phyloP scores from a whole-genome alignment of 345 rosid genomes.

The Brassica carinata region DNA sequence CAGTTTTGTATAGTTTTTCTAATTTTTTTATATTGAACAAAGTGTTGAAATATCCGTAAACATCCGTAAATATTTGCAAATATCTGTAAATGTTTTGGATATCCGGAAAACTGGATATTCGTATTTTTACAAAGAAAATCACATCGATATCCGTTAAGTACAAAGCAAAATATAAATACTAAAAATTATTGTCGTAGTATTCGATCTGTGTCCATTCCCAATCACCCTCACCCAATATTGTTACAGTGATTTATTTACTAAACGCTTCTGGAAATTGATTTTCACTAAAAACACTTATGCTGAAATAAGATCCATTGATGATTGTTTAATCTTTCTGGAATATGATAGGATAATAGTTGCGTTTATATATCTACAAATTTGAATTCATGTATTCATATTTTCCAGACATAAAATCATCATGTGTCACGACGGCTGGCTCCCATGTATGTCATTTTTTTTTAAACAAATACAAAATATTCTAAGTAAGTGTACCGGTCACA shows the following conservation, averaged over 20 bases:
- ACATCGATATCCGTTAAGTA: no score
- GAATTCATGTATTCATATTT: background rate
- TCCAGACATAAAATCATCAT: background rate
- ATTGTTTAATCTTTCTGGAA: background rate
- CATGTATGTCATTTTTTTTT: background rate
- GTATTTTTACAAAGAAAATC: no score
- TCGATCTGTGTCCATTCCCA: no score
- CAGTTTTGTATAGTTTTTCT: no score
- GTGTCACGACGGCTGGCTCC: background rate
- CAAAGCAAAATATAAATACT: no score
- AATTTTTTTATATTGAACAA: no score
- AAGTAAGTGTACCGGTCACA: background rate
- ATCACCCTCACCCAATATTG: background rate
- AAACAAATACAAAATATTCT: background rate
- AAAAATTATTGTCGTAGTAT: no score
- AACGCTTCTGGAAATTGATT: background rate
- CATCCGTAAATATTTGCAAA: no score
- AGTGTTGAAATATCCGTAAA: no score
- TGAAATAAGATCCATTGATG: background rate
- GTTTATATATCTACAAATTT: background rate
- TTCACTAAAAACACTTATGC: background rate
- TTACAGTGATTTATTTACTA: background rate
- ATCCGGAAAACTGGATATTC: no score
- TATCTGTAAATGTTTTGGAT: no score
- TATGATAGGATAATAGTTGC: background rate